Evolutionary conservation across 2,329 filamentous ascomycete species (phyloP).

Genomic region (Aspergillus ochraceoroseus): DNA sequence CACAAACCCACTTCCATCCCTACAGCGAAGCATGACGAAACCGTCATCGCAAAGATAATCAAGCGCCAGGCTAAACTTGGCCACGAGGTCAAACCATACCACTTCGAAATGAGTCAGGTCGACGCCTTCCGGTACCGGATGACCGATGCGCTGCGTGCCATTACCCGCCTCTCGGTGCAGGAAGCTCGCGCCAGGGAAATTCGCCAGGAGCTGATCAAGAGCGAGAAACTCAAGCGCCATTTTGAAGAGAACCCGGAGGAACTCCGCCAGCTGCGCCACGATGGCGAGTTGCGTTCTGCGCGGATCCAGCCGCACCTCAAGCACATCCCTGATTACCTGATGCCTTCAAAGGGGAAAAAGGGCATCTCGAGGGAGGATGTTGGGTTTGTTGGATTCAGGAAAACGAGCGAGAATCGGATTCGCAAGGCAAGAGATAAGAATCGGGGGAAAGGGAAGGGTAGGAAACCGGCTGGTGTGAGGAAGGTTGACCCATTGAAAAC

Average conservation of each 20-base stretch:
- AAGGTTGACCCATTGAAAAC: constrained; percentile 83
- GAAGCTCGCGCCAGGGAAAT: constrained; percentile 86
- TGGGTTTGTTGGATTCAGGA: constrained; percentile 67
- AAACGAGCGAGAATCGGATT: constrained; percentile 48
- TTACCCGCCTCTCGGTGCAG: constrained; percentile 83
- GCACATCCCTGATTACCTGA: constrained; percentile 88
- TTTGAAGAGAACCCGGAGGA: constrained; percentile 97
- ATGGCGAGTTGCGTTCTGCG: constrained; percentile 78
- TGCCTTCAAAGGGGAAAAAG: constrained; percentile 72
- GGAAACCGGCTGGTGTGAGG: constrained; percentile 46
- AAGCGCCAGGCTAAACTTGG: constrained; percentile 73
- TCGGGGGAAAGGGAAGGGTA: constrained; percentile 43
- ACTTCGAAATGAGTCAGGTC: constrained; percentile 90
- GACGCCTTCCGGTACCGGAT: constrained; percentile 93
- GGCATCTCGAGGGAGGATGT: constrained; percentile 61
- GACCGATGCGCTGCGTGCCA: constrained; percentile 82
- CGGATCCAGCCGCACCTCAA: constrained; percentile 83
- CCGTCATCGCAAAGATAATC: constrained; percentile 71
- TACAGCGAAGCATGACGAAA: constrained; percentile 76
- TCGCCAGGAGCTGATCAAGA: constrained; percentile 82
- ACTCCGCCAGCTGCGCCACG: constrained; percentile 79
- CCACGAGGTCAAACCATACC: constrained; percentile 80
- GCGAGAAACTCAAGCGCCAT: constrained; percentile 87
- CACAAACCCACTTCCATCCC: constrained; percentile 79
- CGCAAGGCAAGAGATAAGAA: constrained; percentile 48